Base-by-base conservation (phyloP, 768 basidiomycete species). In the Sarcomyxa edulis region DNA sequence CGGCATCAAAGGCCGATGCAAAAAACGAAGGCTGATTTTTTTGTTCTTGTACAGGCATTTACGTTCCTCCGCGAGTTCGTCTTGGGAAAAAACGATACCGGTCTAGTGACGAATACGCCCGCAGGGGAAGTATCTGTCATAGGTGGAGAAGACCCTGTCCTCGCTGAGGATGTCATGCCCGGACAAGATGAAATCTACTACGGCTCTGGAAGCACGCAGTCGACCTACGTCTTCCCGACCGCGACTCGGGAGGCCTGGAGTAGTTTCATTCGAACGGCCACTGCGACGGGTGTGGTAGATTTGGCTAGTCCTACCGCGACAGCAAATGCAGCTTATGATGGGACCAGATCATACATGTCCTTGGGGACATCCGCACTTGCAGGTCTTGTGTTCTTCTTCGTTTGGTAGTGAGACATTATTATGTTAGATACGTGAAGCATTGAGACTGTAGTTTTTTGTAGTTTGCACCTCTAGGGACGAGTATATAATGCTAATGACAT, bases 41-140 rank as follows among this genome's bases (percentile, higher is more conserved):
- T 16, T 4, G 9, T 4, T 16, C 25, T 12, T 12, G 23, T 14
- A 3, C 45, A 86, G 84, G 80, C 76, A 5, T 67, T 72, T 52
- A 69, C 69, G 14, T 75, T 87, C 54, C 52, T 69, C 10, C 74
- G 76, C 14, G 80, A 87, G 43, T 87, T 85, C 45, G 62, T 87
- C 35, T 61, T 87, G 27, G 83, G 84, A 3, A 59, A 56, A 40
- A 81, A 83, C 54, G 40, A 59, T 22, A 77, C 76, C 2, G 84
- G 83, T 0, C 66, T 75, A 5, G 75, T 86, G 25, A 59, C 53
- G 15, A 51, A 50, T 18, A 44, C 52, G n/a, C 41, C 52, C 20
- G 39, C 46, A 4, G 62, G 62, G n/a, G 36, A 52, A 7, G 45
- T 45, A 15, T 49, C 47, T 15, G 68, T 71, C 7, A 45, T 69